Percentiles rank a stretch among this genome's conserved stretches.
These are phyloP conservation scores for Pyricularia sp. DNA, from an alignment of 2,329 filamentous ascomycete species.

Conservation along the genomic window DNA sequence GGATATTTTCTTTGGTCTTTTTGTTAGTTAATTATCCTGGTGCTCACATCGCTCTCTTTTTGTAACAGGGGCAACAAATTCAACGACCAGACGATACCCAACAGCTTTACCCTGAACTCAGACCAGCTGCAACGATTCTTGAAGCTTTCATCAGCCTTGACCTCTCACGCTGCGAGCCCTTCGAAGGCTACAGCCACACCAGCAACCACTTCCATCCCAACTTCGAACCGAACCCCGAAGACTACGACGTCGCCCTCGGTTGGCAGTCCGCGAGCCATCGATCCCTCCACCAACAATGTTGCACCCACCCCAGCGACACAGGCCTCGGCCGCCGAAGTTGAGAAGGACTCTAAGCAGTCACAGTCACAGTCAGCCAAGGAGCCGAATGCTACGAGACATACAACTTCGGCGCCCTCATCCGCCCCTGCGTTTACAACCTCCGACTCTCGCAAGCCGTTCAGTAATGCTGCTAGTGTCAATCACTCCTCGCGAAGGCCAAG, in stretches of 20 bases:
- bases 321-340: background rate
- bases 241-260: background rate
- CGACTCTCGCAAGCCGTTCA: background rate
- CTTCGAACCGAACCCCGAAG: background rate
- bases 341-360: background rate
- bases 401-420: background rate
- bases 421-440: background rate
- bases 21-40: background rate
- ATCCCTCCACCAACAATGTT: background rate
- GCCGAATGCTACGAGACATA: background rate
- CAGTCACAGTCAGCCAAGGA: background rate
- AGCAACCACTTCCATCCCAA: background rate
- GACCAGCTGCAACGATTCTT: background rate
- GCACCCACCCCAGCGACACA: background rate
- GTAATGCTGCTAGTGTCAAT: no score
- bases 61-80: conserved; percentile 35
- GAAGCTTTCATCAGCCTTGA: background rate
- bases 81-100: conserved; percentile 43
- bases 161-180: background rate
- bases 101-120: conserved; percentile 25
- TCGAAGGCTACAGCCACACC: background rate
- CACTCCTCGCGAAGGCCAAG: background rate
- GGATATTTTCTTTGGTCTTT: background rate
- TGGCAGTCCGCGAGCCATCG: background rate
- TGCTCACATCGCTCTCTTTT: conserved; percentile 10